Conservation (phyloP, 2,329 filamentous ascomycete genomes). For the Xylariales sp. region DNA sequence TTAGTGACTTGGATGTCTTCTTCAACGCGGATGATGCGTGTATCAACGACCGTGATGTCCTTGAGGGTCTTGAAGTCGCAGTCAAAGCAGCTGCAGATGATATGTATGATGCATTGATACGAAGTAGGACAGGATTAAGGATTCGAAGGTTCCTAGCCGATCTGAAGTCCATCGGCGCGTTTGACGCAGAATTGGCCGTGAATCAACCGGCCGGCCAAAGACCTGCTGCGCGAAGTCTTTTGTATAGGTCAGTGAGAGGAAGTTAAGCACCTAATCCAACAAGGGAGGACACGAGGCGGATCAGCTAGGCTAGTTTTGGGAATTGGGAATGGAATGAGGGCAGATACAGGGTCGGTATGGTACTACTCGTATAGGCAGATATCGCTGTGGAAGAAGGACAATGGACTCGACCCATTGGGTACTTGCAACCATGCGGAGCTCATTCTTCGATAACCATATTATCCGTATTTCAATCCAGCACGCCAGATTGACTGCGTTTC, state of each 20-base stretch:
- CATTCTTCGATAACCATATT: no score
- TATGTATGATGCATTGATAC: slow-evolving; percentile 47
- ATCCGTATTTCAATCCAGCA: no score
- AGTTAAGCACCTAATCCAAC: no score
- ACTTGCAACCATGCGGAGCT: no score
- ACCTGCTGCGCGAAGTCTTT: slow-evolving; percentile 12
- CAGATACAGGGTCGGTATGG: no score
- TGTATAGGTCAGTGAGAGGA: slow-evolving; percentile 2
- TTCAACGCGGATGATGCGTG: slow-evolving; percentile 31
- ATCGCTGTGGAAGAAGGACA: no score
- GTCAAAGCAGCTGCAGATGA: slow-evolving; percentile 53
- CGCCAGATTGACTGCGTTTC: no score
- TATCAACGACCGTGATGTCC: slow-evolving; percentile 46
- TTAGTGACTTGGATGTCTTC: slow-evolving; percentile 22
- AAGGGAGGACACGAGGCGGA: no score
- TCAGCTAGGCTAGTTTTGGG: no score
- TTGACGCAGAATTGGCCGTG: slow-evolving; percentile 28
- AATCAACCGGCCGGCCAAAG: slow-evolving; percentile 16
- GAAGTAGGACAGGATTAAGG: slow-evolving; percentile 45
- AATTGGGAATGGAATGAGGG: no score
- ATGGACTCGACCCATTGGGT: no score
- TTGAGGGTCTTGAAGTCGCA: slow-evolving; percentile 51
- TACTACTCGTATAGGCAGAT: no score
- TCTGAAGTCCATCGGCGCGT: slow-evolving; percentile 44
- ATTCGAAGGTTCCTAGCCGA: slow-evolving; percentile 52